phyloP scores from a whole-genome alignment of 768 basidiomycete genomes.

The Rhodosporidiobolus odoratus region DNA sequence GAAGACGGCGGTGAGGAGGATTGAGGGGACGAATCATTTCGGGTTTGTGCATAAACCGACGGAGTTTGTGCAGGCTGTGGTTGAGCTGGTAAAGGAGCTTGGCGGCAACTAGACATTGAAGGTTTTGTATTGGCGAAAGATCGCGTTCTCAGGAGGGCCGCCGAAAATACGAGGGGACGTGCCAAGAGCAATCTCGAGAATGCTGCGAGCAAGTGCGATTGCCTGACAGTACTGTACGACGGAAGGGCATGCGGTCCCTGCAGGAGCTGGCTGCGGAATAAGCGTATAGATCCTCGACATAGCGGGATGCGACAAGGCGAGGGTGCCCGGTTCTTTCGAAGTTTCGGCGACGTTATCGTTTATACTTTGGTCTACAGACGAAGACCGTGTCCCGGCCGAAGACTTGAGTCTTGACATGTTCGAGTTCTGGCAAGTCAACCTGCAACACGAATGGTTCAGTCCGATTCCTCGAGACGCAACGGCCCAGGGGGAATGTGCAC shows the following conservation, averaged over 20 bases:
- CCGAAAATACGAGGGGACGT: no score
- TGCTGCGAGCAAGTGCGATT: neutral
- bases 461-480: neutral
- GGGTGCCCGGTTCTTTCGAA: no score
- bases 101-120: neutral
- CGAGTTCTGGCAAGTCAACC: neutral
- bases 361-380: constrained; percentile 2
- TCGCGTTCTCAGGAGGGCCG: no score
- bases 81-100: constrained; percentile 5
- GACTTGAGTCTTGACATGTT: constrained; percentile 8
- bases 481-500: neutral
- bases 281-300: no score
- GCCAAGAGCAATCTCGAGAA: no score
- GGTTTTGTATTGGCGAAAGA: no score
- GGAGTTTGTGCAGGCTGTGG: constrained; percentile 4
- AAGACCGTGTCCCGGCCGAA: constrained; percentile 24
- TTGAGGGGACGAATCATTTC: constrained; percentile 30
- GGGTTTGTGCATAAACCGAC: constrained; percentile 29
- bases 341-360: no score
- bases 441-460: neutral
- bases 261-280: no score
- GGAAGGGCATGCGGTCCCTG: no score
- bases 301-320: no score
- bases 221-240: no score
- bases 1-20: neutral